These are phyloP conservation scores for Copromyces sp. DNA, from an alignment of 495 filamentous ascomycete genomes.

Conservation along the genomic window DNA sequence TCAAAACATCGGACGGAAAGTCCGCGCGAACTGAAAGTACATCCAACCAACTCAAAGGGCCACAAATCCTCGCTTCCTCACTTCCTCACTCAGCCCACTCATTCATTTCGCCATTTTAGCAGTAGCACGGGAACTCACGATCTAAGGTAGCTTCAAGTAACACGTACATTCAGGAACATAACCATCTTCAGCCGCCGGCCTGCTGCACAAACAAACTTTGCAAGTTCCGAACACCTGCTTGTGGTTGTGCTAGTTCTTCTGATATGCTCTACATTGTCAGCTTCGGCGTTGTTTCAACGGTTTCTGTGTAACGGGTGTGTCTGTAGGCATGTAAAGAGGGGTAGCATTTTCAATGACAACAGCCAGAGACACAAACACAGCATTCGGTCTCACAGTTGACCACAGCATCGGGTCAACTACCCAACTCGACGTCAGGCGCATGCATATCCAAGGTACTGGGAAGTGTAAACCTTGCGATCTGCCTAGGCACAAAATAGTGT, in stretches of 20 bases:
- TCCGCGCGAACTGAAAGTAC: too few species aligned
- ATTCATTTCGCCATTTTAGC: neutral
- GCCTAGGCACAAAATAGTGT: neutral
- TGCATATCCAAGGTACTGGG: neutral
- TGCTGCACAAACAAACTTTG: neutral
- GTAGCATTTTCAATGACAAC: too few species aligned
- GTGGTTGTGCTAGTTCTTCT: neutral
- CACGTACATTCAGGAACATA: neutral
- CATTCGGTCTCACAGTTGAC: neutral
- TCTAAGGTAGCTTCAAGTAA: neutral
- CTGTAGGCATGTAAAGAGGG: neutral
- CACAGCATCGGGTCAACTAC: neutral
- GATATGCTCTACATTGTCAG: neutral
- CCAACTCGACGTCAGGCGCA: neutral
- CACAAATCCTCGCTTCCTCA: neutral
- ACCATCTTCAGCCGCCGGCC: neutral
- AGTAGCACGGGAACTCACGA: too few species aligned
- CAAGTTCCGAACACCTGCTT: neutral
- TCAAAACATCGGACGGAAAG: too few species aligned
- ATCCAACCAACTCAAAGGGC: too few species aligned
- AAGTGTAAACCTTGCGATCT: neutral
- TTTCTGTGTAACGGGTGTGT: neutral
- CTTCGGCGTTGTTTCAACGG: neutral
- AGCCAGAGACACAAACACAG: neutral
- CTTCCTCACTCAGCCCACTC: neutral